Evolutionary conservation across 495 filamentous ascomycete species (phyloP), one percentile per base, ranked within the genome.

Genomic region (Filosporella fistucella): DNA sequence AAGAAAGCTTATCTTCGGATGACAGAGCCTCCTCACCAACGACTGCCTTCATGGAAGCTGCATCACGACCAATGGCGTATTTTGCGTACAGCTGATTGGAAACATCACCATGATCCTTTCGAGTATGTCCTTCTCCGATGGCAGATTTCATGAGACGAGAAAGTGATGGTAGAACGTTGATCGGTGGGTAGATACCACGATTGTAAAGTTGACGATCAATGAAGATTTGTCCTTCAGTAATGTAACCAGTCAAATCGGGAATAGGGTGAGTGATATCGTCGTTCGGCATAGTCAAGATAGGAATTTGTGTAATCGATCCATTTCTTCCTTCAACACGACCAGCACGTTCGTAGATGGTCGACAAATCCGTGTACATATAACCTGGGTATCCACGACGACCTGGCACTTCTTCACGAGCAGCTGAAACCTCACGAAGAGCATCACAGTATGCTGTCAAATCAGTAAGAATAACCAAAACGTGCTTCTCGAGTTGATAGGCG

Each of bases 361-460:
- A 95, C 80, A 99, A 86, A 83, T 99, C 94, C 46, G 94, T 99
- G 76, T 99, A 99, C 94, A 99, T 99, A 77, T 99, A 99, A 89
- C 94, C 94, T 41, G 94, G 94, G 74, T 95, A 99, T 75, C 94
- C 94, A 79, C 94, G 90, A 68, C 94, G 91, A 76, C 94, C 94
- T 48, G 94, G 94, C 34, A 99, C 94, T 86, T 99, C 94, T 79
- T 99, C 94, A 69, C 94, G 80, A 32, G 94, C 94, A 36, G 94
- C 90, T 13, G 94, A 99, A 33, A 96, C 91, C 68, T 96, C 94
- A 70, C 94, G 94, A 52, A 99, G 82, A 54, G 94, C 94, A 67
- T 99, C 94, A 66, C 94, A 99, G 77, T 97, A 99, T 14, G 94
- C 87, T 10, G 94, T 91, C 33, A 99, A 72, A 78, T 99, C 94